Evolutionary conservation across 768 basidiomycete genomes (phyloP).

Genomic region (Pulveroboletus sp.): DNA sequence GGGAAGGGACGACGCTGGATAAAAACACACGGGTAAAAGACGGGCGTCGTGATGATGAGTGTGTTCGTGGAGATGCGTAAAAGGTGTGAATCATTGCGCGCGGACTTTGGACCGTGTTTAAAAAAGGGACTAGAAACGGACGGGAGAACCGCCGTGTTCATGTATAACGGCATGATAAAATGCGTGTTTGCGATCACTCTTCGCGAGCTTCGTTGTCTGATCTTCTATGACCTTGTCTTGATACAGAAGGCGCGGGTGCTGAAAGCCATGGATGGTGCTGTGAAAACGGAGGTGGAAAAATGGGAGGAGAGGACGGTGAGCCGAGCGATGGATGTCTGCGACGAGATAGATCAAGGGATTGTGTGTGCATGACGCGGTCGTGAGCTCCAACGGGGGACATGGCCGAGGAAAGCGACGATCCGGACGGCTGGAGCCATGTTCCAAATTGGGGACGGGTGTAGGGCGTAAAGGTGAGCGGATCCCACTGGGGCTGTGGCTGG

Average conservation of each 20-base stretch:
- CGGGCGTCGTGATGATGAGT: slow-evolving; percentile 20
- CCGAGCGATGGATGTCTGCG: slow-evolving; percentile 12
- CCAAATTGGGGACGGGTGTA: slow-evolving; percentile 37
- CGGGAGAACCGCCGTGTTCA: background rate
- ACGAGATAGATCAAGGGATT: slow-evolving; percentile 9
- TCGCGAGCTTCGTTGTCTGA: slow-evolving; percentile 18
- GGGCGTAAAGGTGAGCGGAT: slow-evolving; percentile 40
- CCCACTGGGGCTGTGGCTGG: slow-evolving; percentile 69
- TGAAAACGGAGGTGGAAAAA: slow-evolving; percentile 17
- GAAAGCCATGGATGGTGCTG: slow-evolving; percentile 13
- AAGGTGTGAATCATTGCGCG: slow-evolving; percentile 18
- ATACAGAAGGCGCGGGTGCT: slow-evolving; percentile 12
- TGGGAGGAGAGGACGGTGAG: slow-evolving; percentile 11
- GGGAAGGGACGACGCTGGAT: background rate
- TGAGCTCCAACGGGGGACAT: slow-evolving; percentile 12
- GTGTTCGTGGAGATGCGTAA: slow-evolving; percentile 24
- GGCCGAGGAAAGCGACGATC: slow-evolving; percentile 31
- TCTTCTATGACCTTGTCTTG: slow-evolving; percentile 13
- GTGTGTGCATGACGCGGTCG: slow-evolving; percentile 14
- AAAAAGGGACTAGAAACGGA: background rate
- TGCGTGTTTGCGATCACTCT: slow-evolving; percentile 15
- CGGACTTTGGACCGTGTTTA: slow-evolving; percentile 2
- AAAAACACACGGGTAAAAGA: background rate
- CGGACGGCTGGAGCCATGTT: slow-evolving; percentile 31
- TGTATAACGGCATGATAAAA: slow-evolving; percentile 17